A percentile compares a stretch with the other conserved stretches of the same genome.
phyloP scores from a whole-genome alignment of 2,329 filamentous ascomycete species.

The Pseudophaeomoniella oleicola region DNA sequence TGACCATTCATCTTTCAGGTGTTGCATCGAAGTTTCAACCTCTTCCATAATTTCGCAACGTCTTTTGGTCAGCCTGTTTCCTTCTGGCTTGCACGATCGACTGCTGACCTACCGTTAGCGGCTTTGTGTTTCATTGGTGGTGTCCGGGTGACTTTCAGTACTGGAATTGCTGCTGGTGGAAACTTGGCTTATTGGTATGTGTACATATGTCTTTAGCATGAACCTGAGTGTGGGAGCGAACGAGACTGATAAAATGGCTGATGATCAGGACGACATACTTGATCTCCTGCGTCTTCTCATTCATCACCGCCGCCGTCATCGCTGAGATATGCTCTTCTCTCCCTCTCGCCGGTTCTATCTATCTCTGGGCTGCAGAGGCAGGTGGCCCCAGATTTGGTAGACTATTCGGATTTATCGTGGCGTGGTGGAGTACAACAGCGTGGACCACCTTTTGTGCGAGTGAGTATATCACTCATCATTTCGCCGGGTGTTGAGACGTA shows the following conservation, averaged over 20 bases:
- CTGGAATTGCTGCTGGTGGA: slow-evolving; percentile 45
- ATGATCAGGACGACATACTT: slow-evolving; percentile 47
- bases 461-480: too few species aligned
- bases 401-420: slow-evolving; percentile 45
- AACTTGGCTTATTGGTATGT: slow-evolving; percentile 46
- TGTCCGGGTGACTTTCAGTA: slow-evolving; percentile 44
- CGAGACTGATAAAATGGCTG: too few species aligned
- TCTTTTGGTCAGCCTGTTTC: slow-evolving; percentile 35
- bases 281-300: slow-evolving; percentile 44
- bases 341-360: slow-evolving; percentile 44
- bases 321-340: slow-evolving; percentile 47
- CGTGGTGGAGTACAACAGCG: slow-evolving; percentile 49
- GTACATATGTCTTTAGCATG: too few species aligned
- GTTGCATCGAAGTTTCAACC: slow-evolving; percentile 40
- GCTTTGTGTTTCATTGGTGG: slow-evolving; percentile 40
- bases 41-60: slow-evolving; percentile 45
- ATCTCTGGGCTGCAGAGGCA: slow-evolving; percentile 46
- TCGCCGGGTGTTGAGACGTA: neutral
- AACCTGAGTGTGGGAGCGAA: too few species aligned
- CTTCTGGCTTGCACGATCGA: slow-evolving; percentile 1
- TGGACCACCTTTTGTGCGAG: slow-evolving; percentile 46
- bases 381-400: slow-evolving; percentile 41
- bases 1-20: slow-evolving; percentile 22
- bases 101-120: slow-evolving; percentile 21
- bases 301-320: slow-evolving; percentile 45